Base-by-base conservation (phyloP, 306 rosid genomes). In the Ceratonia siliqua region DNA sequence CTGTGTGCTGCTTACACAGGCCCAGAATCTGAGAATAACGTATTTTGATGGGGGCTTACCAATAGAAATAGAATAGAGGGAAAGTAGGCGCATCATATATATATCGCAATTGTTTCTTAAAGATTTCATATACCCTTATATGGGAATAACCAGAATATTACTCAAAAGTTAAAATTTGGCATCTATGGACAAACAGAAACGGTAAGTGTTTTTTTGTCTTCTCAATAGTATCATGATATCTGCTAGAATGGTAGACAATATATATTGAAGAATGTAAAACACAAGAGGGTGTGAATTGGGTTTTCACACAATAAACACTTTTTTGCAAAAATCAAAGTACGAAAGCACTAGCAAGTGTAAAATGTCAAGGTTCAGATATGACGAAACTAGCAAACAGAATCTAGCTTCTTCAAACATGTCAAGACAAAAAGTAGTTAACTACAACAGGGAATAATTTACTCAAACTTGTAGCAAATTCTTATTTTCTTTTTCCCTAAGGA, bases 61-160 rank as follows among this genome's bases (percentile, higher is more conserved):
- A 30, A 68, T 62, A 43, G 50, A 73, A 39, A 62, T 43, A 75
- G 57, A 45, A 45, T 45, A 10, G 54, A 71, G 58, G 8, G n/a
- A 68, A 75, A 81, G 81, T 33, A 75, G 50, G 57, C 70, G 52
- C 72, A 70, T 76, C 81, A n/a, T n/a, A n/a, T n/a, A n/a, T n/a
- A n/a, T n/a, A n/a, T n/a, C n/a, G n/a, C 68, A 80, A 43, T 48
- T 80, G 65, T 58, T 27, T 68, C 59, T 50, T 6, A 57, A 68
- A 70, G 63, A 69, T 62, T 62, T 81, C 62, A 81, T 75, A 49
- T n/a, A n/a, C 35, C 64, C 48, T 41, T 12, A 56, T 14, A 11
- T 67, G 62, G 49, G 85, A 70, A 70, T 75, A 81, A 75, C 68
- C 68, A 67, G 84, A 70, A 70, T 69, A 75, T 62, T 10, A n/a